These are phyloP conservation scores for Ensete ventricosum DNA, from an alignment of 176 grass and related monocot species.

Conservation along the genomic window DNA sequence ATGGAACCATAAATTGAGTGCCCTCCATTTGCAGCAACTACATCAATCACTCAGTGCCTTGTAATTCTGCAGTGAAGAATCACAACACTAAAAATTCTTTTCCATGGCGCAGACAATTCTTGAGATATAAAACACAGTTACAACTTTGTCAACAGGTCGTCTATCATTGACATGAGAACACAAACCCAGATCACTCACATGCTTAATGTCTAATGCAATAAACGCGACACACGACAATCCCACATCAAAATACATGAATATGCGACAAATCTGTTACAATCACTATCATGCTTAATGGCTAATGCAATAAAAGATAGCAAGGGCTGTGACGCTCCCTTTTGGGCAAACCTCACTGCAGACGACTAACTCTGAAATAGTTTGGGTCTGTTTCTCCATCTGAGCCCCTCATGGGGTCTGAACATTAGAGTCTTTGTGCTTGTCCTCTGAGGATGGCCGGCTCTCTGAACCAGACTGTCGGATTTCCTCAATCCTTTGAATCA, in stretches of 20 bases:
- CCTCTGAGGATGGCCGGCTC: slow-evolving; percentile 33
- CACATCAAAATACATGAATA: background rate
- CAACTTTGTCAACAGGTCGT: background rate
- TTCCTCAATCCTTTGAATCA: slow-evolving; percentile 70
- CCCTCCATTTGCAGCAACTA: no score
- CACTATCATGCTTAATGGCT: background rate
- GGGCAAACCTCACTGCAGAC: background rate
- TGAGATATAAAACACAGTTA: background rate
- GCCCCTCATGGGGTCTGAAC: slow-evolving; percentile 13
- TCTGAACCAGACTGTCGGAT: slow-evolving; percentile 39
- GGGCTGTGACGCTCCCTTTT: background rate
- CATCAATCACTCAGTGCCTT: no score
- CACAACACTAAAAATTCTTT: no score
- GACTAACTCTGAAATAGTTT: no score
- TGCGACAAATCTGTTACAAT: background rate
- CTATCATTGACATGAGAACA: background rate
- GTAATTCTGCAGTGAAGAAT: no score
- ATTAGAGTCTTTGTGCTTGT: slow-evolving; percentile 42
- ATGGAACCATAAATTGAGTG: no score
- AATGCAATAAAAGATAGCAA: background rate
- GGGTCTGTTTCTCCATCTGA: background rate
- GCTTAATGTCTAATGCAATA: no score
- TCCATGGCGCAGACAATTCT: background rate
- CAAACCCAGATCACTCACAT: background rate
- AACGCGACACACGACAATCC: background rate